phyloP scores from a whole-genome alignment of 805 yeast genomes.

The Myxozyma nipponensis region DNA sequence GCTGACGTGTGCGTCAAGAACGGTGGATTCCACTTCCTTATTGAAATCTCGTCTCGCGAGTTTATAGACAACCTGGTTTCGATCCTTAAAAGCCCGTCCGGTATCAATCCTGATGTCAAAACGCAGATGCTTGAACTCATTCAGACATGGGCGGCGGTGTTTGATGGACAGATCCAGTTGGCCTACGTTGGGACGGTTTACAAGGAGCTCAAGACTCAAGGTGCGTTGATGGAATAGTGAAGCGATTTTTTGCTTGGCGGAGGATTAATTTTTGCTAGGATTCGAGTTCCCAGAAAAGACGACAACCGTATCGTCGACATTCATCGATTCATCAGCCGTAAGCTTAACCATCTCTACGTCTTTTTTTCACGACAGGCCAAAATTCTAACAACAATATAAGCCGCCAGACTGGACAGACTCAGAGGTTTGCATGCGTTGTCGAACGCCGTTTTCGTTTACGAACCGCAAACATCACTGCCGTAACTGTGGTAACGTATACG shows the following conservation, averaged over 20 bases:
- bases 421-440: constrained; percentile 92
- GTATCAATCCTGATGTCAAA: constrained; percentile 53
- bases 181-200: constrained; percentile 62
- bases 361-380: no score
- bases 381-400: not conserved
- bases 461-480: constrained; percentile 96
- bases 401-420: constrained; percentile 99
- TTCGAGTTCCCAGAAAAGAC: constrained; percentile 36
- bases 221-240: constrained; percentile 28
- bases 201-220: constrained; percentile 56
- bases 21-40: constrained; percentile 81
- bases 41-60: constrained; percentile 76
- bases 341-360: not conserved
- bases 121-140: constrained; percentile 57
- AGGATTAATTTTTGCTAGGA: constrained; percentile 11
- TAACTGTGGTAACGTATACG: constrained; percentile 92
- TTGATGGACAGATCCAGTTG: constrained; percentile 62
- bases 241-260: no score
- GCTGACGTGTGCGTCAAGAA: constrained; percentile 87
- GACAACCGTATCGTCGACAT: constrained; percentile 33
- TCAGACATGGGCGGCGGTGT: constrained; percentile 74
- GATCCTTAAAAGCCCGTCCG: constrained; percentile 39
- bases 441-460: constrained; percentile 69
- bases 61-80: constrained; percentile 72
- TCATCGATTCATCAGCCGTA: constrained; percentile 74